Evolutionary conservation across 129 eudicot genomes (phyloP).

Genomic region (Cynara cardunculus): DNA sequence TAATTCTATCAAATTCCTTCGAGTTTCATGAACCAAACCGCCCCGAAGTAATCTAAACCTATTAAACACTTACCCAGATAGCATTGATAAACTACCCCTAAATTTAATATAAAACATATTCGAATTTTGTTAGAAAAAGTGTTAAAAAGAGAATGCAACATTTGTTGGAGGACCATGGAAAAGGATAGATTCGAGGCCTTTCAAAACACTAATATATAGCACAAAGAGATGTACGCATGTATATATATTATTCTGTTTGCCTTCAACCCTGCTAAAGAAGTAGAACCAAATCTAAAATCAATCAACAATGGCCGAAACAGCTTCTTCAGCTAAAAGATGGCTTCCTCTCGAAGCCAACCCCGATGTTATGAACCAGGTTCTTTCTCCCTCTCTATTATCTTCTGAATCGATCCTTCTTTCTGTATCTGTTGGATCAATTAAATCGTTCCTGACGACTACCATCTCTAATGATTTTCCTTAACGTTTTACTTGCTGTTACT

Average conservation of each 20-base stretch:
- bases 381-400: constrained; percentile 1
- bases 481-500: background rate
- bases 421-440: background rate
- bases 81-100: too few species aligned
- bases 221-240: background rate
- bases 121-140: background rate
- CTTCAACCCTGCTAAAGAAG: background rate
- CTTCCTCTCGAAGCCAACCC: constrained; percentile 99
- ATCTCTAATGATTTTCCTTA: background rate
- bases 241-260: background rate
- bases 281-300: background rate
- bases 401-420: background rate
- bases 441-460: background rate
- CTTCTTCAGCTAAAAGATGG: constrained; percentile 75
- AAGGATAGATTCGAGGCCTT: background rate
- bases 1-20: too few species aligned
- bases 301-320: constrained; percentile 32
- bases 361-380: constrained; percentile 95
- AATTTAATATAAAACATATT: too few species aligned
- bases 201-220: background rate
- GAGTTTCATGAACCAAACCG: too few species aligned
- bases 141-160: background rate
- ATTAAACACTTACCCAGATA: too few species aligned
- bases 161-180: background rate
- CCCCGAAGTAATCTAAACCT: too few species aligned